A percentile compares a stretch with the other conserved stretches of the same genome.
These are phyloP conservation scores for Backusella morwellensis DNA, from an alignment of 192 early-diverging fungal genomes.

Conservation along the genomic window DNA sequence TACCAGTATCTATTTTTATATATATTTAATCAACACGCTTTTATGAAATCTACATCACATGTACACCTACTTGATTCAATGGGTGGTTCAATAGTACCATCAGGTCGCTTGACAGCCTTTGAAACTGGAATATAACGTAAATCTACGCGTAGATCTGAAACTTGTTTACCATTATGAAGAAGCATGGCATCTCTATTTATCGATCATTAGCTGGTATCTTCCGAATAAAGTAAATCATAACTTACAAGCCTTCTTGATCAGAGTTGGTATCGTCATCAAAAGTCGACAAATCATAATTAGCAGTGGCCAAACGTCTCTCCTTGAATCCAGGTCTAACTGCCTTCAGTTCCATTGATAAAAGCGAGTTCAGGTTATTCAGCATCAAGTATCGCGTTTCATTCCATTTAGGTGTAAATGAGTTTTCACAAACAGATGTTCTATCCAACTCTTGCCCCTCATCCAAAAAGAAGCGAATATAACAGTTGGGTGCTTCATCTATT, in stretches of 20 bases:
- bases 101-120: constrained; percentile 29
- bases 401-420: constrained; percentile 23
- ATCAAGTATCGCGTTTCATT: constrained; percentile 27
- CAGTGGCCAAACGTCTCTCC: constrained; percentile 24
- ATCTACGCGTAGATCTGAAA: constrained; percentile 31
- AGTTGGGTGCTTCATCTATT: neutral
- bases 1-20: constrained; percentile 43
- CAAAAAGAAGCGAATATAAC: constrained; percentile 29
- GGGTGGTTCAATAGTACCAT: constrained; percentile 40
- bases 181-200: constrained; percentile 15
- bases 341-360: constrained; percentile 18
- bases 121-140: constrained; percentile 42
- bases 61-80: constrained; percentile 48
- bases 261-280: constrained; percentile 14
- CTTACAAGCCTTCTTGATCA: constrained; percentile 29
- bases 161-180: constrained; percentile 25
- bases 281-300: constrained; percentile 8
- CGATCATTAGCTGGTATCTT: neutral
- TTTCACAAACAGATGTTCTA: constrained; percentile 13
- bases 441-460: constrained; percentile 25
- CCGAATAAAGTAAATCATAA: neutral
- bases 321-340: constrained; percentile 13
- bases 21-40: neutral
- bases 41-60: neutral
- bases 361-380: constrained; percentile 18